phyloP scores from a whole-genome alignment of 2,329 filamentous ascomycete genomes.

The Verticillium dahliae region DNA sequence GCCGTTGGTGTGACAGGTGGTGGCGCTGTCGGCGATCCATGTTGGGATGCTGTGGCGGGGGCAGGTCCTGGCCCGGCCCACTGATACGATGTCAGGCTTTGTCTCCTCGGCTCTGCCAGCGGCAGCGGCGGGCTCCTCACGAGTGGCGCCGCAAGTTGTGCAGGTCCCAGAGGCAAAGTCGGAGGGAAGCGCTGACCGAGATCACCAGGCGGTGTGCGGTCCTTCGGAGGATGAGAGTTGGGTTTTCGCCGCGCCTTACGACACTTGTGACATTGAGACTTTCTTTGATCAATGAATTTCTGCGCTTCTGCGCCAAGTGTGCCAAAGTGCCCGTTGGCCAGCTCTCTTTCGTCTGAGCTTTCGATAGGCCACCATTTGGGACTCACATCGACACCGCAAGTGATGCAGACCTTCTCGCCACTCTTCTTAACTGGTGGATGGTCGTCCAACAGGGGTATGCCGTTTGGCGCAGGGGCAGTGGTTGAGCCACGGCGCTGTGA shows the following conservation, averaged over 20 bases:
- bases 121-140: constrained; percentile 10
- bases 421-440: constrained; percentile 19
- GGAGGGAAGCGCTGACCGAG: constrained; percentile 5
- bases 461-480: constrained; percentile 25
- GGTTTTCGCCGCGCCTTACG: constrained; percentile 46
- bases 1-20: constrained; percentile 15
- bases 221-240: constrained; percentile 17
- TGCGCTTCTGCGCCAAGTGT: constrained; percentile 47
- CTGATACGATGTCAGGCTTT: neutral
- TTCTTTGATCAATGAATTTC: constrained; percentile 52
- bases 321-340: constrained; percentile 43
- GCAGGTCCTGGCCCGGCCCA: neutral
- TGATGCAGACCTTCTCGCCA: constrained; percentile 52
- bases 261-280: constrained; percentile 73
- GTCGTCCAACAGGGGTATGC: neutral
- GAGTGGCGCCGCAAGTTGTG: constrained; percentile 10
- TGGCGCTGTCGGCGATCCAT: constrained; percentile 19
- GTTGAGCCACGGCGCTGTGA: constrained; percentile 51
- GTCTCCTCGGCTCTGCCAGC: constrained; percentile 11
- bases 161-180: constrained; percentile 17
- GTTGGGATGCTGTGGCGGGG: constrained; percentile 1
- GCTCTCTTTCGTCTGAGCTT: constrained; percentile 41
- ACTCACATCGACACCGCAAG: constrained; percentile 63
- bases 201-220: neutral
- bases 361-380: constrained; percentile 66